These are phyloP conservation scores for Combretum micranthum DNA, from an alignment of 345 rosid species.

Conservation along the genomic window DNA sequence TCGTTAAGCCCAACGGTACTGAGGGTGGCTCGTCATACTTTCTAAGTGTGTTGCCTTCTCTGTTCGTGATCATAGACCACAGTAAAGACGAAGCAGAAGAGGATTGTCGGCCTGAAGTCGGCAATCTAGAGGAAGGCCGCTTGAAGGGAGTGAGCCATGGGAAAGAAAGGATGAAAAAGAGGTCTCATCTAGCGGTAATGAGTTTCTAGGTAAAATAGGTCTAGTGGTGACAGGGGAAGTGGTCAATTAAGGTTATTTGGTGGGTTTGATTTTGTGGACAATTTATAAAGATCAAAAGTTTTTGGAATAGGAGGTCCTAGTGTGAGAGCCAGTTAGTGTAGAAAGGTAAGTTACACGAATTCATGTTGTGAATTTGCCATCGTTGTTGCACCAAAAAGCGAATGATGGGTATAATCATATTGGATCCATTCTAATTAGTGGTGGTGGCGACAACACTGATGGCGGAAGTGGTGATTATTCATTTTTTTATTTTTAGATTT, in stretches of 20 bases:
- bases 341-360: constrained; percentile 13
- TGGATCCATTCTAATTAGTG: too few relatives aligned
- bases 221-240: constrained; percentile 20
- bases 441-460: too few relatives aligned
- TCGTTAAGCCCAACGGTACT: too few relatives aligned
- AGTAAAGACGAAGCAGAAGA: constrained; percentile 18
- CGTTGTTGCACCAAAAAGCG: too few relatives aligned
- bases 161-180: constrained; percentile 23
- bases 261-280: neutral
- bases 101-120: constrained; percentile 28
- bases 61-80: constrained; percentile 8
- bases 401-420: too few relatives aligned
- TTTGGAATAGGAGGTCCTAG: constrained; percentile 10
- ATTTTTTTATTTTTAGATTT: too few relatives aligned
- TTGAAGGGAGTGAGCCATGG: constrained; percentile 39
- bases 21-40: too few relatives aligned
- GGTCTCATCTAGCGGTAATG: constrained; percentile 9
- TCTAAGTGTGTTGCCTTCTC: constrained; percentile 20
- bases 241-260: constrained; percentile 12
- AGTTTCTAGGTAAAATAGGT: constrained; percentile 23
- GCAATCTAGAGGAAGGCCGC: constrained; percentile 27
- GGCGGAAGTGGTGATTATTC: too few relatives aligned
- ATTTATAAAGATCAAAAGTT: constrained; percentile 13
- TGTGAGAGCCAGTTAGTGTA: constrained; percentile 24
- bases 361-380: too few relatives aligned